Conservation (phyloP, 768 basidiomycete genomes). For the Pleurotus pulmonarius region DNA sequence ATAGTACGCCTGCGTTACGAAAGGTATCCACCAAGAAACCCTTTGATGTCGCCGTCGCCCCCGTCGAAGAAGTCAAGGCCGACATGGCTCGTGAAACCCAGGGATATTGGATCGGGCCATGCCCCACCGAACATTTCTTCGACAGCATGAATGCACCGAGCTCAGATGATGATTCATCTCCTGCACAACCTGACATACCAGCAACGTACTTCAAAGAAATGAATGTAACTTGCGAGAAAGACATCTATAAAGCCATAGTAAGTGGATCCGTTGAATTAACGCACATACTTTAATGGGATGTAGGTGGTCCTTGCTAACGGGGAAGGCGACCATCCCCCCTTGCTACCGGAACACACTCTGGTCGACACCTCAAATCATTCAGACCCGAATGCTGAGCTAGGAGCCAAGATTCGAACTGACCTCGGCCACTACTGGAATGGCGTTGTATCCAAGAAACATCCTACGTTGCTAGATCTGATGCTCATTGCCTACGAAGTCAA, state of each 20-base stretch:
- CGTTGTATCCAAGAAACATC: slow-evolving; percentile 1
- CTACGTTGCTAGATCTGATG: slow-evolving; percentile 9
- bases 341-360: slow-evolving; percentile 7
- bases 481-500: background rate
- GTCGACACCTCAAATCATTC: slow-evolving; percentile 11
- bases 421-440: slow-evolving; percentile 3
- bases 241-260: slow-evolving; percentile 9
- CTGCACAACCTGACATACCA: background rate
- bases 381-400: background rate
- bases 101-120: slow-evolving; percentile 11
- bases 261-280: background rate
- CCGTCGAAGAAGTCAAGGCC: background rate
- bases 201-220: background rate
- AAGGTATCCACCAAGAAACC: too few relatives aligned
- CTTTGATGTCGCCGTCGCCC: too few relatives aligned
- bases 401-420: slow-evolving; percentile 3
- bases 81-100: background rate
- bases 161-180: background rate
- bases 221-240: background rate
- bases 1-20: too few relatives aligned
- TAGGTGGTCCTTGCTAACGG: background rate
- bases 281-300: background rate
- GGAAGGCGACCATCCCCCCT: background rate
- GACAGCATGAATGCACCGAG: background rate
- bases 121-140: slow-evolving; percentile 10